Evolutionary conservation across 768 basidiomycete genomes (phyloP), one percentile per base, ranked within the genome.

Genomic region (Candolleomyces aberdarensis): DNA sequence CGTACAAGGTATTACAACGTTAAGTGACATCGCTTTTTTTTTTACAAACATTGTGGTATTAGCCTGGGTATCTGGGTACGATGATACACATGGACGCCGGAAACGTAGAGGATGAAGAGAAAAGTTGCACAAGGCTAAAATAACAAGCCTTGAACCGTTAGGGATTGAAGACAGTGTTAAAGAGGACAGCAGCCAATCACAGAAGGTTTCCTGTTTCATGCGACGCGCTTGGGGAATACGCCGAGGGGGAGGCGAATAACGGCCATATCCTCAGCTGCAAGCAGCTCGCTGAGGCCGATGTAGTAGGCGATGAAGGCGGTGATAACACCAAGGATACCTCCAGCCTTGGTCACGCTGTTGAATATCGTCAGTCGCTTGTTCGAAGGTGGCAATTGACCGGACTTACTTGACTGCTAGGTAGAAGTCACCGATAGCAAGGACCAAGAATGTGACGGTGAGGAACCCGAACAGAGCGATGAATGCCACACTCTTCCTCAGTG

Each of bases 281-380:
- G 69, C 39, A 83, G 70, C 54, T 82, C 78, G 50, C 74, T 71
- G 43, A 83, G 63, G 32, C 79, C 82, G 47, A 78, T 74, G 62
- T 82, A 81, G 69, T 77, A 83, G 5, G 81, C 83, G 52, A 83
- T 68, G 57, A 81, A 73, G 0, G 78, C 80, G 11, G 79, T 79
- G 57, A 81, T 68, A 57, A 78, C 73, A 26, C 82, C 83, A 11
- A 80, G 62, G 11, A 66, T 72, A 49, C 83, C 83, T 1, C 80
- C 83, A 14, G 76, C 79, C 59, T 78, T 80, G 39, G 68, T 70
- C 7, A 71, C 47, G n/a, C n/a, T n/a, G n/a, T n/a, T 43, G 52
- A 50, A 48, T 32, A 56, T 50, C 22, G 17, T 63, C 36, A 59
- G 62, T 22, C 15, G 39, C 19, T 29, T 14, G 4, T 40, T 20